Evolutionary conservation across 2,329 filamentous ascomycete genomes (phyloP).

Genomic region (Nemania serpens): DNA sequence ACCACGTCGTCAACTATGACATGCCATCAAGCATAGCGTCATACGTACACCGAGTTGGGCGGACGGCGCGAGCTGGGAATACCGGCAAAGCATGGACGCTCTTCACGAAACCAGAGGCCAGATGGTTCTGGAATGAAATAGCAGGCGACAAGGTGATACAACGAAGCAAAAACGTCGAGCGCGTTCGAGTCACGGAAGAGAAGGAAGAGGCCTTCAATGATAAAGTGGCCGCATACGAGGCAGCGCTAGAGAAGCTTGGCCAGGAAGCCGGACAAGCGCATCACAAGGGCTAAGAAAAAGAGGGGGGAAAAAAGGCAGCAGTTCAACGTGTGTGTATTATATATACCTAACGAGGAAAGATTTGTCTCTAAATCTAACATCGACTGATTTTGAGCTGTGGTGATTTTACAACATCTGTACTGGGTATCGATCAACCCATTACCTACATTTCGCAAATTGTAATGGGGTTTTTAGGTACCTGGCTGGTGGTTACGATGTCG

Average conservation of each 20-base stretch:
- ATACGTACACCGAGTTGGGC: conserved; percentile 90
- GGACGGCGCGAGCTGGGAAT: conserved; percentile 82
- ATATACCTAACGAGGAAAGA: not conserved
- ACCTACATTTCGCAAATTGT: too few relatives aligned
- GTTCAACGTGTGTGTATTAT: conserved; percentile 54
- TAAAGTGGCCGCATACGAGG: conserved; percentile 54
- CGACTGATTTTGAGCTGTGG: too few relatives aligned
- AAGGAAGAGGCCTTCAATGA: conserved; percentile 53
- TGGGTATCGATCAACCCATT: too few relatives aligned
- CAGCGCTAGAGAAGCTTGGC: conserved; percentile 65
- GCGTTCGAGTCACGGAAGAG: conserved; percentile 49
- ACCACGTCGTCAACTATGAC: conserved; percentile 93
- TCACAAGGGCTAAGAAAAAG: not conserved
- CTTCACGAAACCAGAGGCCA: conserved; percentile 78
- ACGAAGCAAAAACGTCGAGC: conserved; percentile 51
- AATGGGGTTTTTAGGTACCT: too few relatives aligned
- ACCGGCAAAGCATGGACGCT: conserved; percentile 83
- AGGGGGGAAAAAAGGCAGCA: conserved; percentile 46
- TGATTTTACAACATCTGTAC: too few relatives aligned
- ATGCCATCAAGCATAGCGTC: conserved; percentile 78
- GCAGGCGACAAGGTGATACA: conserved; percentile 53
- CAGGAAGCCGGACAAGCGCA: conserved; percentile 57
- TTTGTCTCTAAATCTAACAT: not conserved
- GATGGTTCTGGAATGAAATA: conserved; percentile 91
- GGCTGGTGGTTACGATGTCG: too few relatives aligned